These are phyloP conservation scores for Ceratocystiopsis minuta DNA, from an alignment of 2,329 filamentous ascomycete species.

Conservation along the genomic window DNA sequence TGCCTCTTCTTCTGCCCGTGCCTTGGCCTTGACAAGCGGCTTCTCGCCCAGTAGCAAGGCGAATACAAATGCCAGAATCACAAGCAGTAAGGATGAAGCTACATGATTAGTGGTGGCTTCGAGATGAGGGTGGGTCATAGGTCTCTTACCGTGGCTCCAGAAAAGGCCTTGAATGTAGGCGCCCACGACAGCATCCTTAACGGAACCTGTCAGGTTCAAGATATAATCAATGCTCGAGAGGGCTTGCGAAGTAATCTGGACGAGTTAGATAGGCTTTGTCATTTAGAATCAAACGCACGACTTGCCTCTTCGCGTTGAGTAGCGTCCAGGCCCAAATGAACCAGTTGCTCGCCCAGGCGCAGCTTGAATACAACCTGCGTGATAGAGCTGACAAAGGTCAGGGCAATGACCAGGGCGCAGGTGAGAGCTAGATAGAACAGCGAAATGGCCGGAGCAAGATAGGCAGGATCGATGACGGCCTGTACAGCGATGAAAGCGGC, in stretches of 20 bases:
- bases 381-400: slow-evolving; percentile 20
- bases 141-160: slow-evolving; percentile 8
- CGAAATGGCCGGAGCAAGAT: slow-evolving; percentile 23
- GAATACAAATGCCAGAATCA: slow-evolving; percentile 6
- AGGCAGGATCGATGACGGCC: slow-evolving; percentile 18
- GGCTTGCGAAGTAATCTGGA: slow-evolving; percentile 5
- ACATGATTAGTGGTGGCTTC: neutral
- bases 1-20: too few relatives aligned
- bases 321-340: slow-evolving; percentile 10
- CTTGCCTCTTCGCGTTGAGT: neutral
- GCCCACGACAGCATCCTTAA: slow-evolving; percentile 7
- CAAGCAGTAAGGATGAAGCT: slow-evolving; percentile 6
- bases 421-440: slow-evolving; percentile 21
- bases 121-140: too few relatives aligned
- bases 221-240: slow-evolving; percentile 9
- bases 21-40: too few relatives aligned
- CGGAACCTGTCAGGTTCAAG: slow-evolving; percentile 1
- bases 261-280: neutral
- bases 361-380: slow-evolving; percentile 14
- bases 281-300: too few relatives aligned
- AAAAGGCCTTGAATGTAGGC: slow-evolving; percentile 9
- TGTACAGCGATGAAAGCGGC: slow-evolving; percentile 25
- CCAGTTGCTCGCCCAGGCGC: slow-evolving; percentile 9
- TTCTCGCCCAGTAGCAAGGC: slow-evolving; percentile 6
- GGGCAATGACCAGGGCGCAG: slow-evolving; percentile 20